Conservation (phyloP, 129 eudicot species). For the Tanacetum coccineum region DNA sequence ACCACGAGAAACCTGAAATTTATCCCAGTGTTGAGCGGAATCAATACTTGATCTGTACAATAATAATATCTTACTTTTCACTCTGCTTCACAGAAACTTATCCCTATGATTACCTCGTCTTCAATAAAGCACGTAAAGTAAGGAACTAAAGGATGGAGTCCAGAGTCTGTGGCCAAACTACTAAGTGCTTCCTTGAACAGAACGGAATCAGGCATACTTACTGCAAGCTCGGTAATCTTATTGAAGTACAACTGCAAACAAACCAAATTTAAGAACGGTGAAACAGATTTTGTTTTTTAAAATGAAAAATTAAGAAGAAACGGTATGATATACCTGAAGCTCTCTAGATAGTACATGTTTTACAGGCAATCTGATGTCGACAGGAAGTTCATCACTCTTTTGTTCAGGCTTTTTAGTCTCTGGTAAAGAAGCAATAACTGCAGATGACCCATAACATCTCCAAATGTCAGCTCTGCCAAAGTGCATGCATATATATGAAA, state of each 20-base stretch:
- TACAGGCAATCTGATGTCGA: conserved; percentile 66
- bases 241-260: conserved; percentile 56
- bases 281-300: not conserved
- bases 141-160: conserved; percentile 72
- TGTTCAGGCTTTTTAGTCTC: conserved; percentile 48
- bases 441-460: conserved; percentile 32
- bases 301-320: not conserved
- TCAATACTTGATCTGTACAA: not conserved
- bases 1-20: conserved; percentile 59
- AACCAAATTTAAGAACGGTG: conserved; percentile 5
- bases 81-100: not conserved
- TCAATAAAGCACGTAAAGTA: conserved; percentile 64
- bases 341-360: conserved; percentile 75
- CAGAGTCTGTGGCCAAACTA: conserved; percentile 74
- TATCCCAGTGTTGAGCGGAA: not conserved
- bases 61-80: conserved; percentile 7
- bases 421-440: conserved; percentile 50
- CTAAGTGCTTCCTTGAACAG: conserved; percentile 63
- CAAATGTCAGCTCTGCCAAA: conserved; percentile 35
- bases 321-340: conserved; percentile 53
- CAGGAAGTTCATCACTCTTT: conserved; percentile 48
- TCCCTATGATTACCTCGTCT: conserved; percentile 45
- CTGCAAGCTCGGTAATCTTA: conserved; percentile 60
- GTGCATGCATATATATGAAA: conserved; percentile 21
- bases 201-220: conserved; percentile 46